A percentile compares a stretch with the other conserved stretches of the same genome.
phyloP scores from a whole-genome alignment of 2,329 filamentous ascomycete genomes.

The Colletotrichum orbiculare region DNA sequence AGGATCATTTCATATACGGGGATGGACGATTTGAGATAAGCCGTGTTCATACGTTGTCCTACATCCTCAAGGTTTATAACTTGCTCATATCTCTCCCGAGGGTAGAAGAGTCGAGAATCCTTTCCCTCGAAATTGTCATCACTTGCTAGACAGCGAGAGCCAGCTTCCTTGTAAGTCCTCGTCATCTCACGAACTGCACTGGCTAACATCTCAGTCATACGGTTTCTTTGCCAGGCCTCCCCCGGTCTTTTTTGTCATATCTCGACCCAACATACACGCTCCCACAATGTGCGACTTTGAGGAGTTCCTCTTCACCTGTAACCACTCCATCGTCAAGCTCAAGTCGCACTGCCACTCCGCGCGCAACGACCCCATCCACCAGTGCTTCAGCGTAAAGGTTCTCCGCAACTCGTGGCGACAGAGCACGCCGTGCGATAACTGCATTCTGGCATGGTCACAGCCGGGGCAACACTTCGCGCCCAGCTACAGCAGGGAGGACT shows the following conservation, averaged over 20 bases:
- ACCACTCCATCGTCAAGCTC: slow-evolving; percentile 68
- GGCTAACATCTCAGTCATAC: no score
- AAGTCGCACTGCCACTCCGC: slow-evolving; percentile 80
- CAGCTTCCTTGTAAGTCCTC: no score
- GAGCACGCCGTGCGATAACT: slow-evolving; percentile 62
- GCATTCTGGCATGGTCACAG: slow-evolving; percentile 43
- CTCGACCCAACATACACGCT: not conserved
- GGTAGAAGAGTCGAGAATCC: no score
- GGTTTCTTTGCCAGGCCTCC: not conserved
- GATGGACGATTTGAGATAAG: no score
- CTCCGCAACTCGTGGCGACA: slow-evolving; percentile 71
- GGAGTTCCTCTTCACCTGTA: slow-evolving; percentile 74
- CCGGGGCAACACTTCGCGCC: slow-evolving; percentile 16
- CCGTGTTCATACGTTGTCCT: no score
- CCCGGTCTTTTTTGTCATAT: not conserved
- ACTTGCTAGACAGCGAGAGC: no score
- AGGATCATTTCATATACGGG: no score
- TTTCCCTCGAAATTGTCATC: no score
- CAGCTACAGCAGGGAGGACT: slow-evolving; percentile 14
- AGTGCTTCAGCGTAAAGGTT: slow-evolving; percentile 75
- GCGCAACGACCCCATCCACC: slow-evolving; percentile 76
- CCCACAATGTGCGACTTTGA: slow-evolving; percentile 76
- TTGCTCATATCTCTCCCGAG: no score
- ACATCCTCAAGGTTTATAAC: no score
- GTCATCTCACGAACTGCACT: no score